Percentiles rank a stretch among this genome's conserved stretches.
These are phyloP conservation scores for Trametes cubensis DNA, from an alignment of 768 basidiomycete species.

Conservation along the genomic window DNA sequence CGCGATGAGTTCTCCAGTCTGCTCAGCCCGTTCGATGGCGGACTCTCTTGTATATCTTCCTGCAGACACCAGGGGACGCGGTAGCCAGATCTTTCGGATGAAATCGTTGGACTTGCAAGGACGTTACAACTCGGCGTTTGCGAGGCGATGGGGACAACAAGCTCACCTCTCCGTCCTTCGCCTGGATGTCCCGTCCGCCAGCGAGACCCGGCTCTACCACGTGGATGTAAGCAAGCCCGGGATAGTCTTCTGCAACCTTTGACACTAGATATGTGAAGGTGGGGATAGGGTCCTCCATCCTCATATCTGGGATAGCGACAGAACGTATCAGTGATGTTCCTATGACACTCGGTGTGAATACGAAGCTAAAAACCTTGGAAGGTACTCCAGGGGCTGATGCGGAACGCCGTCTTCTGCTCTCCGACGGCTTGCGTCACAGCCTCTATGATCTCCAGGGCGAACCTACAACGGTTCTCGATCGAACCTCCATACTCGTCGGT, in stretches of 20 bases:
- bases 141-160: no score
- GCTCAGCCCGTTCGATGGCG: slow-evolving; percentile 25
- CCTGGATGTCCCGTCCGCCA: slow-evolving; percentile 8
- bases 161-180: slow-evolving; percentile 9
- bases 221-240: slow-evolving; percentile 46
- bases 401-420: slow-evolving; percentile 42
- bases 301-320: slow-evolving; percentile 40
- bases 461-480: slow-evolving; percentile 49
- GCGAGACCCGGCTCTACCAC: slow-evolving; percentile 31
- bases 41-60: slow-evolving; percentile 28
- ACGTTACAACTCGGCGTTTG: no score
- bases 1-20: slow-evolving; percentile 25
- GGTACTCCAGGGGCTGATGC: slow-evolving; percentile 39
- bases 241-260: slow-evolving; percentile 40
- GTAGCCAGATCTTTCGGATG: slow-evolving; percentile 26
- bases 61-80: slow-evolving; percentile 18
- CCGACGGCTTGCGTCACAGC: slow-evolving; percentile 46
- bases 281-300: slow-evolving; percentile 53
- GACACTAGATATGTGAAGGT: slow-evolving; percentile 52
- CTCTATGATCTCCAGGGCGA: slow-evolving; percentile 47
- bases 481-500: slow-evolving; percentile 54
- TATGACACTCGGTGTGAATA: background rate
- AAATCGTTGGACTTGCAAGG: slow-evolving; percentile 18
- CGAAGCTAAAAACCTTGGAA: slow-evolving; percentile 36
- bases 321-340: background rate